A percentile compares a stretch with the other conserved stretches of the same genome.
Evolutionary conservation across 2,329 filamentous ascomycete genomes (phyloP).

Genomic region (Fusarium musae): DNA sequence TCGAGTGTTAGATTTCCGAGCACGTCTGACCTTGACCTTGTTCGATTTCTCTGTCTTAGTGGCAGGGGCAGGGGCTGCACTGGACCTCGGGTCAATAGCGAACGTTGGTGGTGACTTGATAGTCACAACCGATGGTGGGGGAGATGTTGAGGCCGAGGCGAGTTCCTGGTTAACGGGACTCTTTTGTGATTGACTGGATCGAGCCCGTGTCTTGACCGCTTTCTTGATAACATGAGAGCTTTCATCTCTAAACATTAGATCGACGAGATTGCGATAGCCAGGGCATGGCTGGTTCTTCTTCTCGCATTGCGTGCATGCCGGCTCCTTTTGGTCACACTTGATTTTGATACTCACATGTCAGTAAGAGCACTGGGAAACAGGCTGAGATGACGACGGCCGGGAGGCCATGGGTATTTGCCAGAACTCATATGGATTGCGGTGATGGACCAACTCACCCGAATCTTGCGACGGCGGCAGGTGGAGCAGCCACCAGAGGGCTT

Average conservation of each 20-base stretch:
- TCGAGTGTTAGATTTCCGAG: slow-evolving; percentile 19
- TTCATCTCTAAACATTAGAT: slow-evolving; percentile 68
- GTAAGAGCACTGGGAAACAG: neutral
- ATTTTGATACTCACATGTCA: slow-evolving; percentile 5
- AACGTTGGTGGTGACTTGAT: slow-evolving; percentile 16
- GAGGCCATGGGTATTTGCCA: neutral
- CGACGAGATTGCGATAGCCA: slow-evolving; percentile 65
- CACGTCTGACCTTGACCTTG: slow-evolving; percentile 11
- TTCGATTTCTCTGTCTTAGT: slow-evolving; percentile 15
- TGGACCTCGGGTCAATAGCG: slow-evolving; percentile 4
- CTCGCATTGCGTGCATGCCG: slow-evolving; percentile 65
- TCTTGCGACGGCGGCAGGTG: slow-evolving; percentile 65
- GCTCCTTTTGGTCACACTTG: slow-evolving; percentile 64
- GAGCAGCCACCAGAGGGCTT: slow-evolving; percentile 68
- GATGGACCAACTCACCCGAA: slow-evolving; percentile 57
- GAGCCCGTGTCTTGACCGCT: slow-evolving; percentile 52
- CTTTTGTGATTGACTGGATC: slow-evolving; percentile 40
- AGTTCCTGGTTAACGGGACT: slow-evolving; percentile 22
- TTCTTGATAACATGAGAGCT: slow-evolving; percentile 66
- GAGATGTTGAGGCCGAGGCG: slow-evolving; percentile 31
- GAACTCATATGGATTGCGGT: neutral
- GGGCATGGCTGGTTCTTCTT: slow-evolving; percentile 64
- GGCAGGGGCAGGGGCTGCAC: neutral
- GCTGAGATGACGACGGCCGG: neutral
- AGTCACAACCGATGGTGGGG: slow-evolving; percentile 11